These are phyloP conservation scores for Pseudozyma flocculosa DNA, from an alignment of 1,284 basidiomycete genomes.

Conservation along the genomic window DNA sequence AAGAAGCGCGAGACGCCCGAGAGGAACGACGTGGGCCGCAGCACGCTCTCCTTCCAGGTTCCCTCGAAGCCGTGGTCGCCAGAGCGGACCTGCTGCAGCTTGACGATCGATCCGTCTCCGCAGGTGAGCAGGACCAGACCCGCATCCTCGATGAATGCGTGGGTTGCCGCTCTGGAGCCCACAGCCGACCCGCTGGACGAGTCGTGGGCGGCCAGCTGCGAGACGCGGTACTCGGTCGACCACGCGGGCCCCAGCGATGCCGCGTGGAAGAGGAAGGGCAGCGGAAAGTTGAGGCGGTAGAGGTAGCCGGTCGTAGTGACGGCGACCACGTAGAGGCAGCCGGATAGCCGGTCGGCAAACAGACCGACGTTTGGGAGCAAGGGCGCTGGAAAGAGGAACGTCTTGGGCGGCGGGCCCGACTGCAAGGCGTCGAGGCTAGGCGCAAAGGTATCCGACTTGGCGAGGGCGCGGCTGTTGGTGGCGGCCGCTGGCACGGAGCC, in stretches of 20 bases:
- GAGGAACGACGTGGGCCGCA: slow-evolving; percentile 48
- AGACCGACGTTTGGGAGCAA: slow-evolving; percentile 35
- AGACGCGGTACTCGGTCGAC: slow-evolving; percentile 37
- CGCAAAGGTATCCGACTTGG: background rate
- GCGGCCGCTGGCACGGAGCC: too few species aligned
- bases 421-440: background rate
- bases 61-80: slow-evolving; percentile 16
- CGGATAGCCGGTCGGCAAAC: slow-evolving; percentile 25
- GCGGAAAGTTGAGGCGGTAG: slow-evolving; percentile 35
- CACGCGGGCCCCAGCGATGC: slow-evolving; percentile 18
- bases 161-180: background rate
- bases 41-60: slow-evolving; percentile 37
- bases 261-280: slow-evolving; percentile 32
- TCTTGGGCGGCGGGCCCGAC: slow-evolving; percentile 4
- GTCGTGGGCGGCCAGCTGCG: slow-evolving; percentile 20
- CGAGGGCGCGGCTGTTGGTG: background rate
- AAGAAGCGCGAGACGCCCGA: slow-evolving; percentile 47
- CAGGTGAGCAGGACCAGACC: slow-evolving; percentile 46
- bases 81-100: slow-evolving; percentile 28
- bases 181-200: slow-evolving; percentile 1
- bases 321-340: slow-evolving; percentile 34
- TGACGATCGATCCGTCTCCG: slow-evolving; percentile 46
- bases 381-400: slow-evolving; percentile 43
- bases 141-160: slow-evolving; percentile 24
- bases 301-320: slow-evolving; percentile 39